Percentiles rank a stretch among this genome's conserved stretches.
phyloP scores from a whole-genome alignment of 1,284 basidiomycete genomes.

The Apiotrichum laibachii region DNA sequence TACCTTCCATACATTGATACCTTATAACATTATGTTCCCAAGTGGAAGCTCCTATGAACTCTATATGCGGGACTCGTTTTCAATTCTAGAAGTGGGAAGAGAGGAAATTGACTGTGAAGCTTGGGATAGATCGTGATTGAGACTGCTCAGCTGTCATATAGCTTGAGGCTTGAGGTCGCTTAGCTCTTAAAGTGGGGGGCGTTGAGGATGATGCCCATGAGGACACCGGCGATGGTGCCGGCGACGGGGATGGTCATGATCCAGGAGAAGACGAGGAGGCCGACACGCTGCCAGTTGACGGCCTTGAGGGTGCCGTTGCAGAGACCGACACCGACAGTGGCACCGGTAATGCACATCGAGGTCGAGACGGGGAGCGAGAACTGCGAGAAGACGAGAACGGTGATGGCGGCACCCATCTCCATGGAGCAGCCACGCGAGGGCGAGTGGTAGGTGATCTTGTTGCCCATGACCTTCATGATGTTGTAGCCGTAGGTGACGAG shows the following conservation, averaged over 20 bases:
- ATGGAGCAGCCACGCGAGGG: conserved; percentile 54
- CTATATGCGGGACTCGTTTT: no score
- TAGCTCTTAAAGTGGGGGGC: conserved; percentile 41
- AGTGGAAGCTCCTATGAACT: no score
- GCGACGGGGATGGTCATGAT: conserved; percentile 52
- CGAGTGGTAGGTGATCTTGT: conserved; percentile 54
- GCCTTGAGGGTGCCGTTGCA: conserved; percentile 51
- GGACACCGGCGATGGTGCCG: conserved; percentile 46
- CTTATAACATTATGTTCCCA: no score
- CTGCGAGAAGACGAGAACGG: conserved; percentile 53
- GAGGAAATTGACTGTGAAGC: no score
- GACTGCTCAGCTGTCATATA: no score
- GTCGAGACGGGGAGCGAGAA: conserved; percentile 52
- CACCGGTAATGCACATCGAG: conserved; percentile 54
- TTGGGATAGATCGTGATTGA: no score
- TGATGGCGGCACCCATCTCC: conserved; percentile 54
- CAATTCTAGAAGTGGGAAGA: no score
- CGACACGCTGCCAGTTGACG: conserved; percentile 48
- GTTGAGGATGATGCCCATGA: conserved; percentile 48
- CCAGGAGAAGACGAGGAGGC: conserved; percentile 35
- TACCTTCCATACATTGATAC: no score
- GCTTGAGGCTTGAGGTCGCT: no score
- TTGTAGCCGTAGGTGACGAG: conserved; percentile 53
- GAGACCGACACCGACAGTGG: conserved; percentile 53
- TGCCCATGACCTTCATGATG: conserved; percentile 52